Evolutionary conservation across 192 early-diverging fungal genomes (phyloP), one percentile per base, ranked within the genome.

Genomic region (Entomortierella parvispora): DNA sequence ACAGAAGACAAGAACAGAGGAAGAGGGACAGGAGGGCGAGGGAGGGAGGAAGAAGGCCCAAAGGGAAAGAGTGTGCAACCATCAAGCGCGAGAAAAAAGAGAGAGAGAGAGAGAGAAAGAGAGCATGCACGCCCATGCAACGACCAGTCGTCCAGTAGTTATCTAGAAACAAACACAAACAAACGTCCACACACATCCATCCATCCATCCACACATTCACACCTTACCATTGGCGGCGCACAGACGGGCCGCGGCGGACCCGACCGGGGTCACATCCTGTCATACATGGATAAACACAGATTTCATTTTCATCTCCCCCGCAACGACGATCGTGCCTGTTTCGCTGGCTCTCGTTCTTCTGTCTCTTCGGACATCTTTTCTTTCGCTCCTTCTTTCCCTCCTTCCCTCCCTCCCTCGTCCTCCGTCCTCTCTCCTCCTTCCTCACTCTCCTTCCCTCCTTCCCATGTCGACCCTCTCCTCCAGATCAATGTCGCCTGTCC

Each of bases 381-480:
- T 22, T 26, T 47, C n/a, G 47, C 2, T 33, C 17, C 51, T 62
- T 33, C 4, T 62, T 37, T 9, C 7, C 46, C 20, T 40, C 20
- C 17, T 26, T 42, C 23, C 11, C 40, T 3, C 54, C 12, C 46
- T 4, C 32, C 12, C 28, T 5, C 15, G 23, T 14, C 58, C 22
- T 10, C 17, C 10, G 26, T 15, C 20, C 47, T 65, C 42, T 23
- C 54, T 11, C 62, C 62, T 46, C 48, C 45, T 28, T 52, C 50
- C 9, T 12, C 26, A 4, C 42, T 46, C 32, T 32, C 10, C 33
- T 12, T 56, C 33, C 43, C 26, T 54, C 34, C 51, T 29, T 46
- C 28, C 22, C n/a, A 20, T 59, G 40, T 26, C 65, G 54, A 17
- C 65, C 28, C 34, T 26, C 25, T 37, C 44, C 15, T 65, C n/a